Percentiles rank a stretch among this genome's conserved stretches.
Evolutionary conservation across 345 rosid genomes (phyloP).

Genomic region (Citrus trifoliata): DNA sequence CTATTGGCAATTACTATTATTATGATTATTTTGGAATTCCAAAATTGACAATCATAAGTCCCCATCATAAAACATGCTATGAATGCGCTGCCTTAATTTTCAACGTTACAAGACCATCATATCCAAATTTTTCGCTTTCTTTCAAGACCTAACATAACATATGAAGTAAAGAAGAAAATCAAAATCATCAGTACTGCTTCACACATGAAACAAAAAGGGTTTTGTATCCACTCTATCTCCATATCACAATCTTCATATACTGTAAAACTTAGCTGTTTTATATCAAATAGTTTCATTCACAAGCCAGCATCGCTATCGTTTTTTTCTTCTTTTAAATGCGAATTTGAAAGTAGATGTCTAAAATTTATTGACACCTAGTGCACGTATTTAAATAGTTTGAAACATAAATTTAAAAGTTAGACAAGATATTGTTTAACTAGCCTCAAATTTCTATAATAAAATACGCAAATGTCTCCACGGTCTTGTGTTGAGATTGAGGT

Average conservation of each 20-base stretch:
- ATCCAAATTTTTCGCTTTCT: neutral
- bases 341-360: no score
- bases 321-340: no score
- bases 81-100: conserved; percentile 15
- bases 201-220: neutral
- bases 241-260: neutral
- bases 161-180: neutral
- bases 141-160: neutral
- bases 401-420: no score
- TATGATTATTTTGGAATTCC: neutral
- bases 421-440: no score
- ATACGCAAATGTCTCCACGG: accelerated
- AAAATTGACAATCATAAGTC: neutral
- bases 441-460: no score
- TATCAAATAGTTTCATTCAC: neutral
- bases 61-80: neutral
- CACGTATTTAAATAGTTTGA: no score
- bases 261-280: neutral
- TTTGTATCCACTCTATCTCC: neutral
- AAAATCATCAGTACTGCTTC: neutral
- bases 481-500: no score
- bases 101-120: neutral
- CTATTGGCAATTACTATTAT: neutral
- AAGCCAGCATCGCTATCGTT: neutral
- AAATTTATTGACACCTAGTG: no score